phyloP scores from a whole-genome alignment of 208 protist genomes.

The Balamuthia mandrillaris region DNA sequence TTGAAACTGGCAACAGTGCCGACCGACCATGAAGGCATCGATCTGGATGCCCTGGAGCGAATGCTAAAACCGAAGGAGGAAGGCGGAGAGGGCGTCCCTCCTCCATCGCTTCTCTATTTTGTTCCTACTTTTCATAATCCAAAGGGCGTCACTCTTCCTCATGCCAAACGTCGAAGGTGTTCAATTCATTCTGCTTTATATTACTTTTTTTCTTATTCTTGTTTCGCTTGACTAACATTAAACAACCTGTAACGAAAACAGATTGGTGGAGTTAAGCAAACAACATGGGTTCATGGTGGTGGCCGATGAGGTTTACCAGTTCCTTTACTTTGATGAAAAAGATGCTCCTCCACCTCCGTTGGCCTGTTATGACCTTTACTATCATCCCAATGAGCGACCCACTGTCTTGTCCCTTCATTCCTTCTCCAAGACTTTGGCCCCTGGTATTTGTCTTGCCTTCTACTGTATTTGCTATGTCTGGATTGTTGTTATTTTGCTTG shows the following conservation, averaged over 20 bases:
- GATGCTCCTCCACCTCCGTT: not conserved
- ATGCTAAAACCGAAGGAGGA: not conserved
- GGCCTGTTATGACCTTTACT: not conserved
- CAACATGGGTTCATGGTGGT: not conserved
- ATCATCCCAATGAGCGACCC: not conserved
- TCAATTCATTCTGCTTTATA: too few relatives aligned
- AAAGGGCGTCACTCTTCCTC: not conserved
- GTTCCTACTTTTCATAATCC: constrained; percentile 19
- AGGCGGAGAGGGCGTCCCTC: not conserved
- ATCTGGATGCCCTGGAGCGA: not conserved
- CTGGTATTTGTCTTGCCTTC: not conserved
- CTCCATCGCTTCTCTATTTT: not conserved
- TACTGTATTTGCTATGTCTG: too few relatives aligned
- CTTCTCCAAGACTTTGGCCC: constrained; percentile 25
- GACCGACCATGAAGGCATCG: not conserved
- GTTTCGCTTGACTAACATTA: too few relatives aligned
- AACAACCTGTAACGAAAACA: too few relatives aligned
- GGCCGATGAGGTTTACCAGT: constrained; percentile 37
- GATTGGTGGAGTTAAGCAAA: not conserved
- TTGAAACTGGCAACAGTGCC: not conserved
- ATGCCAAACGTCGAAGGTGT: not conserved
- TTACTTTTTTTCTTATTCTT: too few relatives aligned
- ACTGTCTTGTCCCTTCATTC: constrained; percentile 9
- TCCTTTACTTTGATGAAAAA: not conserved
- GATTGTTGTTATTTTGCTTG: too few relatives aligned